A percentile compares a stretch with the other conserved stretches of the same genome.
Conservation (phyloP, 1,284 basidiomycete genomes). For the Irpex lacteus region DNA sequence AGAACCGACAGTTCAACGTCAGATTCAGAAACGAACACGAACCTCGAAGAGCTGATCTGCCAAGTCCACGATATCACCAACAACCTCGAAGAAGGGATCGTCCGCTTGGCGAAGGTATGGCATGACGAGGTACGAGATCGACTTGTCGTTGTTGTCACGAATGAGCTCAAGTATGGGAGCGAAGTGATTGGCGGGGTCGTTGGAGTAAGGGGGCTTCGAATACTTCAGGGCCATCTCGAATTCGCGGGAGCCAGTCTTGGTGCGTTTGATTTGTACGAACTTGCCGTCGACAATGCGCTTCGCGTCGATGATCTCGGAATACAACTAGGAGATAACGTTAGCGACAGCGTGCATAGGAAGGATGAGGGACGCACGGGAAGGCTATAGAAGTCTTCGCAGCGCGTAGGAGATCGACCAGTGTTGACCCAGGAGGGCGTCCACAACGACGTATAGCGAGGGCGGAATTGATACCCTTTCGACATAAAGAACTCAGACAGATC, state of each 20-base stretch:
- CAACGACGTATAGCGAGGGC: not conserved
- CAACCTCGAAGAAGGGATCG: constrained; percentile 19
- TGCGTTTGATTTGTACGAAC: not conserved
- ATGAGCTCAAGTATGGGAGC: constrained; percentile 22
- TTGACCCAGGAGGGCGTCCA: constrained; percentile 5
- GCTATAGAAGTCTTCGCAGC: constrained; percentile 12
- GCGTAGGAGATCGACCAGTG: not conserved
- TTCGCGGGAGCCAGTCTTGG: not conserved
- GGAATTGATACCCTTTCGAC: not conserved
- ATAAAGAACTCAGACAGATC: not conserved
- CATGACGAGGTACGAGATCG: constrained; percentile 19
- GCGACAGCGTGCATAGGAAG: not conserved
- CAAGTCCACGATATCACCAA: constrained; percentile 26
- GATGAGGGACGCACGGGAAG: not conserved
- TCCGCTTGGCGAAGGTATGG: constrained; percentile 21
- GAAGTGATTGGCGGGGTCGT: constrained; percentile 19
- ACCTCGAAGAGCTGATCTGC: constrained; percentile 34
- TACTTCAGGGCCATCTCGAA: not conserved
- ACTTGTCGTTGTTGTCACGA: constrained; percentile 11
- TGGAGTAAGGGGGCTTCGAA: not conserved
- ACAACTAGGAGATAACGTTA: not conserved
- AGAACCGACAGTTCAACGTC: not conserved
- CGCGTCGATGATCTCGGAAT: not conserved
- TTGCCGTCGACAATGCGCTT: not conserved
- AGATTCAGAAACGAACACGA: not conserved